phyloP scores from a whole-genome alignment of 2,329 filamentous ascomycete species.

The Pseudogymnoascus sp. region DNA sequence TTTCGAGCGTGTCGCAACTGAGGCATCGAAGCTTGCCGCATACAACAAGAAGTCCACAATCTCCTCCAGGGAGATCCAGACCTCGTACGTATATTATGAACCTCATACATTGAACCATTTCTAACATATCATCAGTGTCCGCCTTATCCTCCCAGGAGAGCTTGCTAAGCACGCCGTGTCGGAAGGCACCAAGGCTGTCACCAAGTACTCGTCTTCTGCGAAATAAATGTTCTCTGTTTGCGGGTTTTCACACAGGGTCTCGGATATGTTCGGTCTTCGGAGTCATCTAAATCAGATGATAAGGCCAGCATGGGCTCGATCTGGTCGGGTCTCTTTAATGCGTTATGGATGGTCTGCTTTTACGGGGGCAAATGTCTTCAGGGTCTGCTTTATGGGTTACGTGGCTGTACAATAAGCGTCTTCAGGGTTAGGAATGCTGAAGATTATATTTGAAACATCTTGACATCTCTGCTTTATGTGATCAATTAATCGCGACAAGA shows the following conservation, averaged over 20 bases:
- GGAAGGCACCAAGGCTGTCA: slow-evolving; percentile 99
- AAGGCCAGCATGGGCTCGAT: slow-evolving; percentile 21
- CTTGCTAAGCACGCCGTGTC: slow-evolving; percentile 99
- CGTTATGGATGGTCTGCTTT: slow-evolving; percentile 63
- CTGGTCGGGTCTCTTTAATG: slow-evolving; percentile 46
- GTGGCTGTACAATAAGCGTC: slow-evolving; percentile 60
- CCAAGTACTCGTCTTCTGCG: slow-evolving; percentile 99
- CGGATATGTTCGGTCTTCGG: slow-evolving; percentile 45
- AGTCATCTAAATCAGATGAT: slow-evolving; percentile 26
- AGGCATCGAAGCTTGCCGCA: slow-evolving; percentile 96
- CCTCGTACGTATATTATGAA: slow-evolving; percentile 54
- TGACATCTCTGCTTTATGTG: neutral
- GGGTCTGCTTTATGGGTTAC: slow-evolving; percentile 59
- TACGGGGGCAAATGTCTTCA: slow-evolving; percentile 60
- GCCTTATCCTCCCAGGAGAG: slow-evolving; percentile 95
- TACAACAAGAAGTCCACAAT: slow-evolving; percentile 99
- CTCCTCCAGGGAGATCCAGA: slow-evolving; percentile 98
- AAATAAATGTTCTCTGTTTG: slow-evolving; percentile 65
- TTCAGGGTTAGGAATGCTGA: slow-evolving; percentile 29
- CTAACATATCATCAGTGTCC: slow-evolving; percentile 47
- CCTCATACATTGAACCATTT: slow-evolving; percentile 35
- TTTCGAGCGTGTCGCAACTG: slow-evolving; percentile 97
- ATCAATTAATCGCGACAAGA: neutral
- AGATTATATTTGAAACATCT: slow-evolving; percentile 17
- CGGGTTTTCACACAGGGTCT: slow-evolving; percentile 47